Conservation (phyloP, 768 basidiomycete species). For the Tricholoma saponaceum region DNA sequence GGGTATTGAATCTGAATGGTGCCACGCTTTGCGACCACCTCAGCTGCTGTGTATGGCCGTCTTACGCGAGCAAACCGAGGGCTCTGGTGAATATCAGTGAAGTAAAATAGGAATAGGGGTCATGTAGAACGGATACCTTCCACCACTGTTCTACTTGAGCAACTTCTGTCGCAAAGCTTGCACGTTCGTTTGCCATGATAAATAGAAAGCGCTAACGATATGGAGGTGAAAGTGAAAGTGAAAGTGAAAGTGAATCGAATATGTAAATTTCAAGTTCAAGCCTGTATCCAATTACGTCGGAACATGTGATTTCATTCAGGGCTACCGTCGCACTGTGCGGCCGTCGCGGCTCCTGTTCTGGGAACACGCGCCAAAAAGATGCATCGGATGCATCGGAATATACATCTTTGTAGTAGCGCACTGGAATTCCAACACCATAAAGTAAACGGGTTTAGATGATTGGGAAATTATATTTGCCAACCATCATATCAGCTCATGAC, state of each 20-base stretch:
- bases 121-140: constrained; percentile 55
- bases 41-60: constrained; percentile 88
- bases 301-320: constrained; percentile 43
- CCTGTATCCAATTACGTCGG: constrained; percentile 6
- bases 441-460: no score
- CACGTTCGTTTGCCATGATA: constrained; percentile 63
- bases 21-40: constrained; percentile 93
- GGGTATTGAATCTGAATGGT: constrained; percentile 84
- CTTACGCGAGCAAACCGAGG: constrained; percentile 84
- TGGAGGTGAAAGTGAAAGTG: not conserved
- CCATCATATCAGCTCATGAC: no score
- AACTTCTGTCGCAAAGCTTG: constrained; percentile 76
- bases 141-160: constrained; percentile 87
- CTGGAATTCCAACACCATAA: no score
- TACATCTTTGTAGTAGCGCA: no score
- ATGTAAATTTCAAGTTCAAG: not conserved
- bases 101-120: constrained; percentile 1
- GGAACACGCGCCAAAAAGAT: not conserved
- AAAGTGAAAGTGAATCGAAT: not conserved
- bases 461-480: no score
- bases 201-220: constrained; percentile 1
- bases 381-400: no score
- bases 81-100: constrained; percentile 42
- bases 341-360: not conserved
- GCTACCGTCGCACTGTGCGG: not conserved